phyloP scores from a whole-genome alignment of 1,284 basidiomycete species.

The Cryptococcus amylolentus region DNA sequence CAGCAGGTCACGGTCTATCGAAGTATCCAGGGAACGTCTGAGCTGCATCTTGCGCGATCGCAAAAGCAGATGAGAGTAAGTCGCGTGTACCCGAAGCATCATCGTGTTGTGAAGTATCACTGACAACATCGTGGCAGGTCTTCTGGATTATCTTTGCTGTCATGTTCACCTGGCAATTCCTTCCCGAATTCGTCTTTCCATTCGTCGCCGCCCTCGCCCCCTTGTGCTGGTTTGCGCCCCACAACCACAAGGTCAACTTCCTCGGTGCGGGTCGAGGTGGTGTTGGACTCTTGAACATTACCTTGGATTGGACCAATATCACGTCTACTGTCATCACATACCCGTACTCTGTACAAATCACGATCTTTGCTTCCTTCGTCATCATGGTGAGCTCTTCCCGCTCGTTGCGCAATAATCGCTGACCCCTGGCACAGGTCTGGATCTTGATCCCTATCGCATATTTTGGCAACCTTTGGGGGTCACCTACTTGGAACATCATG shows the following conservation, averaged over 20 bases:
- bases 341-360: conserved; percentile 21
- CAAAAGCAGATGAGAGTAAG: conserved; percentile 17
- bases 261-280: conserved; percentile 19
- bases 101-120: background rate
- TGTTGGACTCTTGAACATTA: conserved; percentile 22
- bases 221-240: conserved; percentile 20
- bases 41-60: conserved; percentile 10
- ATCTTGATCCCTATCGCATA: conserved; percentile 20
- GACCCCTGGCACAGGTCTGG: conserved; percentile 9
- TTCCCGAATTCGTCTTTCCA: conserved; percentile 20
- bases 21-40: conserved; percentile 12
- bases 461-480: conserved; percentile 20
- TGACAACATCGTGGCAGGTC: background rate
- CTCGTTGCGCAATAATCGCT: background rate
- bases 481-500: conserved; percentile 20
- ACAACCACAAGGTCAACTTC: conserved; percentile 20
- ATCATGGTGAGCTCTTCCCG: conserved; percentile 11
- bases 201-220: conserved; percentile 20
- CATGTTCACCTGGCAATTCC: conserved; percentile 24
- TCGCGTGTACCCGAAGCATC: background rate
- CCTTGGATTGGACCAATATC: conserved; percentile 25
- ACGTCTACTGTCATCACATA: conserved; percentile 22
- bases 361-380: conserved; percentile 16
- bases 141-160: conserved; percentile 14
- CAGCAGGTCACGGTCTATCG: conserved; percentile 21